Evolutionary conservation across 2,329 filamentous ascomycete genomes (phyloP).

Genomic region (Fusarium metavorans): DNA sequence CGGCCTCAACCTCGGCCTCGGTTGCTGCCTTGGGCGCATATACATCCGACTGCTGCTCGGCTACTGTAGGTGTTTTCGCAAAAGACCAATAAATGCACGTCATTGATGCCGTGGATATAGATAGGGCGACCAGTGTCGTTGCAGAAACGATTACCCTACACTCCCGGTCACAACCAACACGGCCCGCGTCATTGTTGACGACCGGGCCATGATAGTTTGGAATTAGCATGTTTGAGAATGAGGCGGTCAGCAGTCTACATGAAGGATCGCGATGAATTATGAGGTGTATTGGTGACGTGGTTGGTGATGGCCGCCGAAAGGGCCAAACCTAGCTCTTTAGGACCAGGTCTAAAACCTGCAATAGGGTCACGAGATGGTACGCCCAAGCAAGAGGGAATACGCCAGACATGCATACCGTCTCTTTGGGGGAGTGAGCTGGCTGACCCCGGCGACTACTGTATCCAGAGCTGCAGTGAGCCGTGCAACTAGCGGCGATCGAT

Average conservation of each 20-base stretch:
- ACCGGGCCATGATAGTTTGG: neutral
- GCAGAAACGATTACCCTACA: neutral
- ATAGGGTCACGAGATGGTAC: conserved; percentile 32
- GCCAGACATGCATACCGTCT: conserved; percentile 20
- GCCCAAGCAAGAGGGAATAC: conserved; percentile 15
- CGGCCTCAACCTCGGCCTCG: neutral
- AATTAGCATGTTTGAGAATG: conserved; percentile 6
- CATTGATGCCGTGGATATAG: neutral
- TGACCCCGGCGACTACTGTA: conserved; percentile 8
- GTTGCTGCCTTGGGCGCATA: neutral
- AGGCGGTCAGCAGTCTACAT: conserved; percentile 27
- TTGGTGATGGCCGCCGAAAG: conserved; percentile 13
- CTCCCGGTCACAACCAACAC: neutral
- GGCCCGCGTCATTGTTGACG: neutral
- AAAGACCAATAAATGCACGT: neutral
- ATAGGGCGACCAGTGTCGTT: neutral
- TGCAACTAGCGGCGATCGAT: conserved; percentile 8
- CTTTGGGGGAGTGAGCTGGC: conserved; percentile 19
- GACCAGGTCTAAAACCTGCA: conserved; percentile 27
- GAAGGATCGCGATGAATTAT: conserved; percentile 21
- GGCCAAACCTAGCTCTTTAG: neutral
- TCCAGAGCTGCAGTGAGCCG: conserved; percentile 19
- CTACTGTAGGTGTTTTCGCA: conserved; percentile 28
- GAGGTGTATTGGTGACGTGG: conserved; percentile 18
- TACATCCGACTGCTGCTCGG: conserved; percentile 7